Evolutionary conservation across 345 rosid species (phyloP), one percentile per base, ranked within the genome.

Genomic region (Carallia brachiata): DNA sequence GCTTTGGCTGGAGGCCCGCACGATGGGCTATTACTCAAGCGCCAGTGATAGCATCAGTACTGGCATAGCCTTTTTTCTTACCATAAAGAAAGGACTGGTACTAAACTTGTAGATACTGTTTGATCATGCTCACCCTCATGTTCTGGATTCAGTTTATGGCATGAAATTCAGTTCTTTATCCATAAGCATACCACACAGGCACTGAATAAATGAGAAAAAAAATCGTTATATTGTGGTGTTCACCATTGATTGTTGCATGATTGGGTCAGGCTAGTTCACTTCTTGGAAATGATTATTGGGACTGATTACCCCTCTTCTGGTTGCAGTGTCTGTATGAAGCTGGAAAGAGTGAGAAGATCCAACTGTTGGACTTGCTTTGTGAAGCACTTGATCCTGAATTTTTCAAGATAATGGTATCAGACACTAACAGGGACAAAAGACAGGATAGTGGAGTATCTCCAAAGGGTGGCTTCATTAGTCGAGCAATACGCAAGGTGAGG

Each of bases 301-400:
- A 72, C 32, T 50, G 54, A 58, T 71, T 44, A 63, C 66, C 62
- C n/a, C 57, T 56, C 40, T 56, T 27, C 74, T 36, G 52, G 58
- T 68, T 80, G 80, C 84, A 95, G 99, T 90, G 96, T 80, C 79
- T 92, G 13, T 77, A 78, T 78, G 97, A 85, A 85, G 88, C 80
- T 67, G 97, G 82, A 55, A 91, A 90, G 78, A 73, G 66, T 63
- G 81, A 80, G 70, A 82, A 84, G 66, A 70, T 91, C 72, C 82
- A 74, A 70, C 75, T 95, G 66, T 84, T 95, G 18, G 99, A 92
- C 89, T 73, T 92, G 52, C 78, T 88, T 52, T 90, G 95, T 48
- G 99, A 95, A 79, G 89, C 87, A 69, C 90, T 90, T 79, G 89
- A 92, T 82, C 97, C 93, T 40, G 85, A 84, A 59, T 79, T 81